phyloP scores from a whole-genome alignment of 1,284 basidiomycete species.

The Polyporus tsugae region DNA sequence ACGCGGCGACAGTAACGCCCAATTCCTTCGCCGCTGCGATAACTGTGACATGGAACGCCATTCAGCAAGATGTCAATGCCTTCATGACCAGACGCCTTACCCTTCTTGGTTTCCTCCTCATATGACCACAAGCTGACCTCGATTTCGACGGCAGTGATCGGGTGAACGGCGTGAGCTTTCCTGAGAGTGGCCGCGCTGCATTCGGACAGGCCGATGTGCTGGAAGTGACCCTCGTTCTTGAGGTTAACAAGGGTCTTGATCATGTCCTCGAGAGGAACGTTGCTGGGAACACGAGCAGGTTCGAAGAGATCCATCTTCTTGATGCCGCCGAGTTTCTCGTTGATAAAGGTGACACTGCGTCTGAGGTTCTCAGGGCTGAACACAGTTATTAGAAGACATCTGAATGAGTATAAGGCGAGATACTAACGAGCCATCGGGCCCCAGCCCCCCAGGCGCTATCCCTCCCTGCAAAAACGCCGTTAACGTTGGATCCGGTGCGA shows the following conservation, averaged over 20 bases:
- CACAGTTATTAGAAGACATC: background rate
- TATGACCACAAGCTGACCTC: slow-evolving; percentile 62
- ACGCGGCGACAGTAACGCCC: slow-evolving; percentile 59
- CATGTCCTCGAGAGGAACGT: slow-evolving; percentile 44
- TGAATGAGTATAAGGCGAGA: background rate
- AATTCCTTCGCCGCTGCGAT: slow-evolving; percentile 51
- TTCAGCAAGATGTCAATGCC: background rate
- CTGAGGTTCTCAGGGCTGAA: slow-evolving; percentile 50
- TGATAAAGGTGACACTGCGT: slow-evolving; percentile 48
- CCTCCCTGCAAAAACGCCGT: slow-evolving; percentile 49
- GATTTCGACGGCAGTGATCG: slow-evolving; percentile 58
- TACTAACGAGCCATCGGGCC: slow-evolving; percentile 42
- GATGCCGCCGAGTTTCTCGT: slow-evolving; percentile 52
- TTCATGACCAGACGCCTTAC: slow-evolving; percentile 28
- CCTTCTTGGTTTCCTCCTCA: slow-evolving; percentile 55
- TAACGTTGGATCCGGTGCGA: background rate
- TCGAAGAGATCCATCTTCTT: slow-evolving; percentile 57
- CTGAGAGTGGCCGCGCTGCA: slow-evolving; percentile 54
- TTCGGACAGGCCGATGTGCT: slow-evolving; percentile 58
- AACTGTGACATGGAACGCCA: slow-evolving; percentile 36
- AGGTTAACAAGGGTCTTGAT: slow-evolving; percentile 41
- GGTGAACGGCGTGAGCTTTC: slow-evolving; percentile 44
- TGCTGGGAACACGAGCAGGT: slow-evolving; percentile 45
- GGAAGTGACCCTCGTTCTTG: slow-evolving; percentile 52
- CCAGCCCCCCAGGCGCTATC: slow-evolving; percentile 23